Base-by-base conservation (phyloP, 306 rosid genomes). In the Cercis canadensis region DNA sequence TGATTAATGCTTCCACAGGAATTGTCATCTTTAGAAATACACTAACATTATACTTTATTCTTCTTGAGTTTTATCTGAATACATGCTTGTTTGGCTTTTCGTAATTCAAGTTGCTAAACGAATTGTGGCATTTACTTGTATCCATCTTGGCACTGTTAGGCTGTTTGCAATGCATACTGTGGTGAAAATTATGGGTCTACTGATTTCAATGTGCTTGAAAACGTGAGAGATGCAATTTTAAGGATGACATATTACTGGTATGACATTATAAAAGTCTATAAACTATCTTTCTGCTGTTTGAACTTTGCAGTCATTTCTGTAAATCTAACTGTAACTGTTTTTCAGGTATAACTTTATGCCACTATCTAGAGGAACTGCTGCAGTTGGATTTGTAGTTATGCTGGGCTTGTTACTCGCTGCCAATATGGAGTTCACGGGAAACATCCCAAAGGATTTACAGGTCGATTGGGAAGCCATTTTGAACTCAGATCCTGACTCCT, bases 231-330 rank as follows among this genome's bases (percentile, higher is more conserved):
- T 70, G 92, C 96, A 70, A 87, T 94, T 79, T 80, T 94, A 76
- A 89, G 95, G 95, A 87, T 91, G 96, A 84, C 96, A 71, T 94
- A 91, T 82, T 94, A 91, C 95, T 94, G 99, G 99, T 94, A 91
- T 39, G 73, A 57, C 58, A 57, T 67, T 49, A 41, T 69, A 58
- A 43, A 29, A 47, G 55, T 61, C 46, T 69, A 44, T 64, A 62
- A 68, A 24, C 45, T 62, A 31, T 68, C 44, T 66, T 36, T 58
- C 66, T 54, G 71, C 61, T 55, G 31, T 62, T 58, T 18, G 16
- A 33, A 50, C 57, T 71, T 68, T 59, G 76, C 52, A 57, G 65
- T 43, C 16, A 49, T 43, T 77, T 72, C 36, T 47, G 58, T 71
- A 19, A 65, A 57, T 62, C 34, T 32, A 33, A 69, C 56, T 24